Conservation (phyloP, 768 basidiomycete species). For the Lentinula aciculospora region DNA sequence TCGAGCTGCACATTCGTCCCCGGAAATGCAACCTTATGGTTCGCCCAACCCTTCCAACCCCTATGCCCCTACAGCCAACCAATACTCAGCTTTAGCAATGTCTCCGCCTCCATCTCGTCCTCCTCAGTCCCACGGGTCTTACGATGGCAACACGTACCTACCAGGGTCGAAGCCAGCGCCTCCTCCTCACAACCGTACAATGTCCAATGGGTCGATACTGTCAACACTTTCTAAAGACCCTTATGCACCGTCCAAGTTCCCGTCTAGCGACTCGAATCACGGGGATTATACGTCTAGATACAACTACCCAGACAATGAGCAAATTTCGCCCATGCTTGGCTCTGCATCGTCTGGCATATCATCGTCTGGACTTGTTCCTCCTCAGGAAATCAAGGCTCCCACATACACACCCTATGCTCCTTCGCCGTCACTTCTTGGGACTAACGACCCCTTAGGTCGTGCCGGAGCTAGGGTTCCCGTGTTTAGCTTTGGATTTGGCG, state of each 20-base stretch:
- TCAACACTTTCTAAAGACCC: slow-evolving; percentile 31
- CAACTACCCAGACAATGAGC: slow-evolving; percentile 16
- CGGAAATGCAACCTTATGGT: too few species aligned
- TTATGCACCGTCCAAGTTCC: slow-evolving; percentile 24
- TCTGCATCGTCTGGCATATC: slow-evolving; percentile 11
- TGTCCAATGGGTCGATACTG: slow-evolving; percentile 39
- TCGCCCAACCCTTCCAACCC: background rate
- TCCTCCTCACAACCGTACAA: slow-evolving; percentile 28
- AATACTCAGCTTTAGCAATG: background rate
- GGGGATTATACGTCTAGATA: slow-evolving; percentile 21
- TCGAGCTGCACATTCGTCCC: background rate
- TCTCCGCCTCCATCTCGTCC: background rate
- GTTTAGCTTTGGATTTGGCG: slow-evolving; percentile 91
- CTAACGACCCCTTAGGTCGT: slow-evolving; percentile 77
- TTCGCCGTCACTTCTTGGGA: slow-evolving; percentile 76
- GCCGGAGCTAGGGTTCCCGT: slow-evolving; percentile 71
- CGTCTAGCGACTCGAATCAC: slow-evolving; percentile 21
- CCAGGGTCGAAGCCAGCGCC: slow-evolving; percentile 6
- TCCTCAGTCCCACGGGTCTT: background rate
- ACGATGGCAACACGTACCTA: slow-evolving; percentile 6
- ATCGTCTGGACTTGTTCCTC: slow-evolving; percentile 8
- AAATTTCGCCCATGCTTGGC: slow-evolving; percentile 1
- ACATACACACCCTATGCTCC: slow-evolving; percentile 67
- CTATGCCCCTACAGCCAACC: background rate
- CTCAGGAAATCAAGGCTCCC: slow-evolving; percentile 31